phyloP scores from a whole-genome alignment of 2,329 filamentous ascomycete species.

The Talaromyces sp. region DNA sequence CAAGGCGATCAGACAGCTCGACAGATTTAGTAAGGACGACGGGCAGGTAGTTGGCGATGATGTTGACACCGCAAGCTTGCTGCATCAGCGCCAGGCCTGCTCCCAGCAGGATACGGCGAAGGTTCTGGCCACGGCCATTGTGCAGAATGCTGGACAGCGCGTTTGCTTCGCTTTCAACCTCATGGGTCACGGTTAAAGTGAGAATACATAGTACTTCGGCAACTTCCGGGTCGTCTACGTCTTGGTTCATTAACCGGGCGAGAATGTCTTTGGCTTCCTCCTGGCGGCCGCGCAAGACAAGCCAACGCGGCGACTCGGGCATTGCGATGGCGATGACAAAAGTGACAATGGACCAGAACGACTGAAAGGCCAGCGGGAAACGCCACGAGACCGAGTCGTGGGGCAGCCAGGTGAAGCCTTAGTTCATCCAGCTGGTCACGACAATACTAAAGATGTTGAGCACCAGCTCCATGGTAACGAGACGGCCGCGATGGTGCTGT shows the following conservation, averaged over 20 bases:
- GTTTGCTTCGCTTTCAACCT: slow-evolving; percentile 24
- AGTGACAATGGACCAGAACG: slow-evolving; percentile 35
- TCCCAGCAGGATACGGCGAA: slow-evolving; percentile 38
- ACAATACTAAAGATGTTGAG: slow-evolving; percentile 20
- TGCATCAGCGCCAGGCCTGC: slow-evolving; percentile 45
- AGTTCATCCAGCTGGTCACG: slow-evolving; percentile 3
- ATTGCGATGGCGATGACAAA: slow-evolving; percentile 24
- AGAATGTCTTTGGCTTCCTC: slow-evolving; percentile 11
- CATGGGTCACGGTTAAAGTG: slow-evolving; percentile 30
- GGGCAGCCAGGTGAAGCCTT: slow-evolving; percentile 36
- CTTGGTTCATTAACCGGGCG: not conserved
- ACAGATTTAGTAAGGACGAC: slow-evolving; percentile 12
- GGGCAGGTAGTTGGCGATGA: slow-evolving; percentile 11
- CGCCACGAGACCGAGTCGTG: slow-evolving; percentile 25
- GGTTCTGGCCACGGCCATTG: slow-evolving; percentile 35
- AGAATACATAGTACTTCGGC: not conserved
- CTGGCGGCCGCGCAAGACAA: not conserved
- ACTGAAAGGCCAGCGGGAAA: slow-evolving; percentile 41
- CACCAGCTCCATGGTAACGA: slow-evolving; percentile 21
- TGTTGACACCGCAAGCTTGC: slow-evolving; percentile 28
- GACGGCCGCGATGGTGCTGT: not conserved
- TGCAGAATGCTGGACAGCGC: slow-evolving; percentile 27
- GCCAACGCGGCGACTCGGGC: slow-evolving; percentile 2
- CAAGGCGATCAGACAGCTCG: slow-evolving; percentile 17
- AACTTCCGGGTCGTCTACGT: slow-evolving; percentile 17